Evolutionary conservation across 306 rosid species (phyloP), one percentile per base, ranked within the genome.

Genomic region (Luffa aegyptiaca): DNA sequence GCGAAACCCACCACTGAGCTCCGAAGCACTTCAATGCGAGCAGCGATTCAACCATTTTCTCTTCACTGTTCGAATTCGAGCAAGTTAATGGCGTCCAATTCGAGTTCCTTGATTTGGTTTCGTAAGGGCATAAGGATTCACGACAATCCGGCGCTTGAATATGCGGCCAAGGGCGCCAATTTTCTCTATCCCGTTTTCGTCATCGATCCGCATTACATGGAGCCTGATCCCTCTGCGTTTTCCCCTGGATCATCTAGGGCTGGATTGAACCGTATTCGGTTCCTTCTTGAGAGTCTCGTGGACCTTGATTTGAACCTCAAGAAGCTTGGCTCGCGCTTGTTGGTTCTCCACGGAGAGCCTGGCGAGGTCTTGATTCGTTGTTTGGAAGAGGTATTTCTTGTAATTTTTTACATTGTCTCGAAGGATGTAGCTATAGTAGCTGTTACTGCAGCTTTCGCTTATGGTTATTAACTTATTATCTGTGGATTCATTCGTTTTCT

Each of bases 61-160:
- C 20, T 39, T 16, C 63, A 45, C 71, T 14, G 44, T 36, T 63
- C 66, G 12, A 61, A 52, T 41, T 53, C 72, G 4, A 59, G 37
- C 58, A 57, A 75, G 73, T 41, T 58, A 65, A 90, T 84, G 90
- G 80, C 83, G 12, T 68, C 87, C 75, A 90, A 89, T 65, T 88
- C 93, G 81, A 86, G 82, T 83, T 91, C 97, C 9, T 63, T 94
- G 8, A 56, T 94, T 64, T 94, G 97, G 97, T 94, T 94, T 81
- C 90, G 97, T 8, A 94, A 94, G 83, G 98, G 98, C 13, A 83
- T 94, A 12, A 82, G 98, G 87, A 90, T 94, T 85, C 98, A 92
- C 76, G 95, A 94, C 82, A 94, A 94, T 82, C 97, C 92, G 41
- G 98, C 98, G 2, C 97, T 94, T 13, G 90, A 91, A 36, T 81